Conservation (phyloP, 2,329 filamentous ascomycete genomes). For the Phoma sp. region DNA sequence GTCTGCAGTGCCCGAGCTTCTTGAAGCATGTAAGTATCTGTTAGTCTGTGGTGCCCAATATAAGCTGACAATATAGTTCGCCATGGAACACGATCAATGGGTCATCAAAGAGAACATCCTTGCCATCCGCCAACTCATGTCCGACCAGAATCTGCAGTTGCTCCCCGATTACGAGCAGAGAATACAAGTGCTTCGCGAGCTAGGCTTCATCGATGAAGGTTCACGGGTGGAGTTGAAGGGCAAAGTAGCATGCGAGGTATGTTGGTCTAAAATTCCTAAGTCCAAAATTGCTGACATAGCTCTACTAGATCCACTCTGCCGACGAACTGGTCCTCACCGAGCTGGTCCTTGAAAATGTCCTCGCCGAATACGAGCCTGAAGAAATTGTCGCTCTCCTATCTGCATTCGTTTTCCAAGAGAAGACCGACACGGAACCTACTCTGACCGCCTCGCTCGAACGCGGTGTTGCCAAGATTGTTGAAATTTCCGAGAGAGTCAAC, state of each 20-base stretch:
- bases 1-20: constrained; percentile 77
- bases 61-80: constrained; percentile 66
- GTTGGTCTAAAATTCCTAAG: constrained; percentile 11
- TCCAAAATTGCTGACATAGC: constrained; percentile 6
- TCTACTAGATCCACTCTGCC: constrained; percentile 79
- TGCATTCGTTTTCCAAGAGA: constrained; percentile 97
- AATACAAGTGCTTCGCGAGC: constrained; percentile 87
- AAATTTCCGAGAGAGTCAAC: constrained; percentile 92
- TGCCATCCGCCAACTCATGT: constrained; percentile 85
- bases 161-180: constrained; percentile 97
- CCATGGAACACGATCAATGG: constrained; percentile 97
- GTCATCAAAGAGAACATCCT: constrained; percentile 92
- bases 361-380: constrained; percentile 92
- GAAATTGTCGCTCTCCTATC: constrained; percentile 95
- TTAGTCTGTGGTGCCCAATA: background rate
- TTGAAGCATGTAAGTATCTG: constrained; percentile 79
- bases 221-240: constrained; percentile 93
- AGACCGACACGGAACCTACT: constrained; percentile 81
- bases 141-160: constrained; percentile 94
- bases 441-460: constrained; percentile 82
- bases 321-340: constrained; percentile 97
- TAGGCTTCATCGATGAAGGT: constrained; percentile 88
- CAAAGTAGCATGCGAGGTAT: constrained; percentile 91
- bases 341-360: constrained; percentile 93
- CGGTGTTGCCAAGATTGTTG: constrained; percentile 84